phyloP scores from a whole-genome alignment of 2,329 filamentous ascomycete genomes.

The Paraconiothyrium sp. region DNA sequence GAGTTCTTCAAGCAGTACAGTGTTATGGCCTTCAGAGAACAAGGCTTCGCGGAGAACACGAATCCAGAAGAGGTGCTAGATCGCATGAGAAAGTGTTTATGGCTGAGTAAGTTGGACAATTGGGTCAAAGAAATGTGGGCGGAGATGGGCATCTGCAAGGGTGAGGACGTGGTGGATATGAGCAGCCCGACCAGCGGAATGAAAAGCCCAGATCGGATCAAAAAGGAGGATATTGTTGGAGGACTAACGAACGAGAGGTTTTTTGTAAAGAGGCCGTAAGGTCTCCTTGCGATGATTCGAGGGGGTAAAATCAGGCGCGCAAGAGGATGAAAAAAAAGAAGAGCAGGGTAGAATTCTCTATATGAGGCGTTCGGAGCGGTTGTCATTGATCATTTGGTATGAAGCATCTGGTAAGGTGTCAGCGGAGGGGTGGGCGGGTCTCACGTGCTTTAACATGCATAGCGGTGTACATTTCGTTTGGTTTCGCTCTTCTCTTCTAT shows the following conservation, averaged over 20 bases:
- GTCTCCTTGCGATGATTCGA: background rate
- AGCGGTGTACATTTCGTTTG: background rate
- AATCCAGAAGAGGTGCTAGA: constrained; percentile 29
- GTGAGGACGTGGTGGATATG: constrained; percentile 11
- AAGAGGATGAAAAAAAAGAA: background rate
- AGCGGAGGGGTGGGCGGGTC: background rate
- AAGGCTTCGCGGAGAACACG: constrained; percentile 20
- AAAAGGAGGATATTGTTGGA: constrained; percentile 20
- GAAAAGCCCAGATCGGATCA: constrained; percentile 12
- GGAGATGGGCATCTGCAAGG: constrained; percentile 14
- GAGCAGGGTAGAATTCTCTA: background rate
- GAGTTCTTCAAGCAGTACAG: constrained; percentile 33
- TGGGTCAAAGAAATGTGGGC: constrained; percentile 15
- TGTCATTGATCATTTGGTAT: background rate
- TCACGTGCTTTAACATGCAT: background rate
- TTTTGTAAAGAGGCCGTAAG: constrained; percentile 12
- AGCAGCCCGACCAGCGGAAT: constrained; percentile 1
- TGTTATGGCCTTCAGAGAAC: constrained; percentile 22
- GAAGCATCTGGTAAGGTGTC: background rate
- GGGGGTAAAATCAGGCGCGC: background rate
- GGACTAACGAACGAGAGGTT: constrained; percentile 19
- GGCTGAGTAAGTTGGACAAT: constrained; percentile 13
- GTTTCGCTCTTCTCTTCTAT: background rate
- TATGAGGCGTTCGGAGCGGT: background rate
- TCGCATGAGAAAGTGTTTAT: constrained; percentile 21